Conservation (phyloP, 345 rosid genomes). For the Eucalyptus erythrocorys region DNA sequence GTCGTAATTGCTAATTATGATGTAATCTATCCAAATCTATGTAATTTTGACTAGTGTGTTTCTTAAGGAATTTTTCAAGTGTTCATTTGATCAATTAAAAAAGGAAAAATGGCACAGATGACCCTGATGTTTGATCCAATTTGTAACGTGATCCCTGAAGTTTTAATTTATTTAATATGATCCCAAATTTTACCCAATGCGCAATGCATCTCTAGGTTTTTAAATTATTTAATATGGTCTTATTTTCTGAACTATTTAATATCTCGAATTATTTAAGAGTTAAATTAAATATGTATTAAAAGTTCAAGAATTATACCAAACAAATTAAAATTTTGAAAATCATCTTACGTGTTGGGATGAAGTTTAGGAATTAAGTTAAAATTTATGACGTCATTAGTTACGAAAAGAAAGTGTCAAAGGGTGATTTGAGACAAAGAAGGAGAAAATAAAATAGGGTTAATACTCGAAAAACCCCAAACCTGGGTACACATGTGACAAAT, state of each 20-base stretch:
- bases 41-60: neutral
- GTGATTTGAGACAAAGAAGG: neutral
- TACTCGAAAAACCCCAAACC: no score
- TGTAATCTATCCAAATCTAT: neutral
- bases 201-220: no score
- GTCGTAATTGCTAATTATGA: neutral
- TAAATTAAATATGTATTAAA: no score
- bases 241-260: rapidly evolving
- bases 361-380: no score
- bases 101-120: no score
- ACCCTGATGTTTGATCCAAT: rapidly evolving
- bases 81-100: neutral
- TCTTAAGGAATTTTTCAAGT: neutral
- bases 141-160: rapidly evolving
- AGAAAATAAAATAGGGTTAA: no score
- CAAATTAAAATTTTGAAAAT: no score
- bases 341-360: rapidly evolving
- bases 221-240: no score
- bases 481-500: no score
- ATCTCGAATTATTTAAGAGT: no score
- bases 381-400: rapidly evolving
- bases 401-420: neutral
- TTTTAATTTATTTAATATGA: no score
- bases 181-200: no score
- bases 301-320: rapidly evolving